Evolutionary conservation across 257 asterid species (phyloP).

Genomic region (Solanum ossicruentum): DNA sequence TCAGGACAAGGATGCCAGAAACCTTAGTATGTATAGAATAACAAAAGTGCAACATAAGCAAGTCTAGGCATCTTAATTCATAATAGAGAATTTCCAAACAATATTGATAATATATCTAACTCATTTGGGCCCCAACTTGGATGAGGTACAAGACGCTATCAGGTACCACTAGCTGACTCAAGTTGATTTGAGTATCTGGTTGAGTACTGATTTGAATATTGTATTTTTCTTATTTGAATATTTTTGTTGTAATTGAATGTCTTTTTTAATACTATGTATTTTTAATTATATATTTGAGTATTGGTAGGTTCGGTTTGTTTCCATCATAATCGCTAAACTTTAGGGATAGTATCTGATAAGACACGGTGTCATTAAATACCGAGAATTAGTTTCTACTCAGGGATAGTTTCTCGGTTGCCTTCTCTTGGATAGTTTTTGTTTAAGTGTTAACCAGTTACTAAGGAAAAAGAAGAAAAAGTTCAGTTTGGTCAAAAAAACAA

Average conservation of each 20-base stretch:
- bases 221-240: background rate
- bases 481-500: background rate
- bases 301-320: background rate
- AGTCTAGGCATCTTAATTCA: background rate
- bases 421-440: background rate
- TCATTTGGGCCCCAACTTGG: background rate
- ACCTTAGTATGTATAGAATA: background rate
- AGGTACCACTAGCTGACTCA: background rate
- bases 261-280: background rate
- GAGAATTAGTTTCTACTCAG: background rate
- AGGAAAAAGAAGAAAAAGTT: background rate
- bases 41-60: background rate
- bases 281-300: background rate
- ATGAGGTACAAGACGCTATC: background rate
- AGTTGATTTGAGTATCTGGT: background rate
- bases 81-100: background rate
- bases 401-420: background rate
- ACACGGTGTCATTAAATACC: background rate
- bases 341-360: background rate
- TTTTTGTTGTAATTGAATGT: background rate
- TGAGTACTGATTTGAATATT: background rate
- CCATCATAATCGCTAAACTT: background rate
- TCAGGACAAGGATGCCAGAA: constrained; percentile 6
- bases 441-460: background rate
- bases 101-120: background rate